Evolutionary conservation across 129 eudicot genomes (phyloP), one percentile per base, ranked within the genome.

Genomic region (Flaveria sonorensis): DNA sequence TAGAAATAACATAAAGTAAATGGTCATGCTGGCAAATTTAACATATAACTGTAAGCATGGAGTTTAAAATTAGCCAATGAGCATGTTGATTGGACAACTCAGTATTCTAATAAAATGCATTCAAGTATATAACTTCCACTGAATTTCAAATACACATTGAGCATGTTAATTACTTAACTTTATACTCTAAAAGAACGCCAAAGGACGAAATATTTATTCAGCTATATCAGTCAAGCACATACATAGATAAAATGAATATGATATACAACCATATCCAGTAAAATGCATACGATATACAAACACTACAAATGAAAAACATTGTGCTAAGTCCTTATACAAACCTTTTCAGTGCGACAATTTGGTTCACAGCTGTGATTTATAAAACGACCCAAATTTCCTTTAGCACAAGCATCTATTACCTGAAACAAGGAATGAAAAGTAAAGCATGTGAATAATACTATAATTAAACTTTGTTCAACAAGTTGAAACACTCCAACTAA

Each of bases 341-440:
- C 98, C 98, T 94, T 94, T 79, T 94, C 98, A 0, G 98, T 94
- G 26, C 93, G 89, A 80, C 98, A 94, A 81, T 94, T 94, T 79
- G 98, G 97, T 75, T 94, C 96, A 81, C 98, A 94, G 75, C 98
- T 94, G 82, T 94, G 98, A 84, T 94, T 94, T 73, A 94, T 89
- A 72, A 89, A 94, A 77, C 98, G 98, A 0, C 97, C 97, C 86
- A 94, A 74, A 83, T 94, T 94, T 75, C 98, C 98, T 87, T 94
- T 94, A 21, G 96, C 90, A 77, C 97, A 91, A 48, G 98, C 98
- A 75, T 94, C 98, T 65, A 94, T 94, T 18, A 94, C 97, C 98
- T 93, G 92, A 74, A 85, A 82, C 5, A 46, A 28, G 8, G 18
- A 47, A 50, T n/a, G 26, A 53, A 36, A 48, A 24, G 65, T 26